Evolutionary conservation across 2,329 filamentous ascomycete genomes (phyloP).

Genomic region (Xylaria sp.): DNA sequence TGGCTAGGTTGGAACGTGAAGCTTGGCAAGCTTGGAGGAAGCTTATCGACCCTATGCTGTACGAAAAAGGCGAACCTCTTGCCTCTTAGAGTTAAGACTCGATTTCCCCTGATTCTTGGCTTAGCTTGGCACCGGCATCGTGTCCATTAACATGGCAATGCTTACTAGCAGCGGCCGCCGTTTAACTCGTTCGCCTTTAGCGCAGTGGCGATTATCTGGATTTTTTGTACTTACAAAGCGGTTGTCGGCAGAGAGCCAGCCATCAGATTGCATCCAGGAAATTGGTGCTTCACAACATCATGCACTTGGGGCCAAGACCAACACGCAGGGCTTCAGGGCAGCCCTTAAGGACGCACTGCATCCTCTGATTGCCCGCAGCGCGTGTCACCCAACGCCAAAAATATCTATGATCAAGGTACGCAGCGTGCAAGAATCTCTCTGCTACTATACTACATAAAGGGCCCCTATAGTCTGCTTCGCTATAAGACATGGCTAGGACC

Average conservation of each 20-base stretch:
- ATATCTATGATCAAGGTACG: background rate
- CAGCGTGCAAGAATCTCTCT: background rate
- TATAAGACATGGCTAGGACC: background rate
- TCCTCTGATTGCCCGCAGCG: conserved; percentile 4
- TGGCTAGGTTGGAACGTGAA: conserved; percentile 16
- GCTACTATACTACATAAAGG: too few relatives aligned
- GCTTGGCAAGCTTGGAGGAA: conserved; percentile 34
- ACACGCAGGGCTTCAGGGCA: conserved; percentile 18
- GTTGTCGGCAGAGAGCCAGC: background rate
- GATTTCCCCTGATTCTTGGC: conserved; percentile 36
- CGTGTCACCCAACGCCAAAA: conserved; percentile 16
- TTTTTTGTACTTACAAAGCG: background rate
- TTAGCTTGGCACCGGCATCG: conserved; percentile 27
- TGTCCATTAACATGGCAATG: conserved; percentile 15
- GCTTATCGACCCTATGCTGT: conserved; percentile 31
- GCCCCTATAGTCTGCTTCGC: background rate
- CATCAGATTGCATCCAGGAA: background rate
- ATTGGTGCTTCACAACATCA: conserved; percentile 16
- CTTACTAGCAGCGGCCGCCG: conserved; percentile 12
- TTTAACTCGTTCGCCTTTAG: conserved; percentile 2
- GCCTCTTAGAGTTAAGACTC: conserved; percentile 33
- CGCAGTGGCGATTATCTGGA: conserved; percentile 1
- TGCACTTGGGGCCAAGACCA: conserved; percentile 13
- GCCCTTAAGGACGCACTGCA: conserved; percentile 5
- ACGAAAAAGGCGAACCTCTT: conserved; percentile 30